Conservation (phyloP, 2,329 filamentous ascomycete species). For the Cladorrhinum sp. region DNA sequence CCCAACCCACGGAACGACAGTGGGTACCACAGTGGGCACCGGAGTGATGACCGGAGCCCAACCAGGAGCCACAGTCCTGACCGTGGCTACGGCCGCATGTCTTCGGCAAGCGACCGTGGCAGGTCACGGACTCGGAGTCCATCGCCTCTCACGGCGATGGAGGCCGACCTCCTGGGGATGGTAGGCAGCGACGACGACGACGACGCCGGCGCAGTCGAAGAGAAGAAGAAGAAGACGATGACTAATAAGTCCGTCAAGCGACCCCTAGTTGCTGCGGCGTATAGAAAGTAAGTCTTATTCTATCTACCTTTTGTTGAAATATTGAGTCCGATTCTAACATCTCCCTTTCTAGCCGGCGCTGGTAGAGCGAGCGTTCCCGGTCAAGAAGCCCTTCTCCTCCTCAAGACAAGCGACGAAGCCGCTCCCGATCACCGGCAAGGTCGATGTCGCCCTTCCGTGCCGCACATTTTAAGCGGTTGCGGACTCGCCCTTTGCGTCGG, state of each 20-base stretch:
- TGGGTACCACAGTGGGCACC: slow-evolving; percentile 30
- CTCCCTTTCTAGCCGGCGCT: background rate
- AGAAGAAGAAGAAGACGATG: slow-evolving; percentile 12
- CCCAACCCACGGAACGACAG: slow-evolving; percentile 27
- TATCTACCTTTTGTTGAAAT: background rate
- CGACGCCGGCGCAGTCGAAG: slow-evolving; percentile 2
- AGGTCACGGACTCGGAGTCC: slow-evolving; percentile 20
- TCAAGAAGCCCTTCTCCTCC: background rate
- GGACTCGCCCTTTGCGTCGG: too few species aligned
- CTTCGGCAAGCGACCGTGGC: background rate
- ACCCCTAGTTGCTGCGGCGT: slow-evolving; percentile 24
- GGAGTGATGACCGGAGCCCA: slow-evolving; percentile 17
- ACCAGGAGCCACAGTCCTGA: slow-evolving; percentile 15
- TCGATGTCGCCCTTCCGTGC: too few species aligned
- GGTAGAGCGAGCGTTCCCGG: background rate
- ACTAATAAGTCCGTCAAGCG: slow-evolving; percentile 22
- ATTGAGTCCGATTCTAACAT: background rate
- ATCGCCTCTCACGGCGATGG: slow-evolving; percentile 23
- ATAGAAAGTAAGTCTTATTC: slow-evolving; percentile 12
- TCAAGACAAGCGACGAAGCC: background rate
- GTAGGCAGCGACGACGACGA: background rate
- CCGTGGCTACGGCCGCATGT: slow-evolving; percentile 3
- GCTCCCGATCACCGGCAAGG: too few species aligned
- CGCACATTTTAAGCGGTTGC: too few species aligned
- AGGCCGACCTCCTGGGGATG: slow-evolving; percentile 24